These are phyloP conservation scores for Corynascus novoguineensis DNA, from an alignment of 495 filamentous ascomycete species.

Conservation along the genomic window DNA sequence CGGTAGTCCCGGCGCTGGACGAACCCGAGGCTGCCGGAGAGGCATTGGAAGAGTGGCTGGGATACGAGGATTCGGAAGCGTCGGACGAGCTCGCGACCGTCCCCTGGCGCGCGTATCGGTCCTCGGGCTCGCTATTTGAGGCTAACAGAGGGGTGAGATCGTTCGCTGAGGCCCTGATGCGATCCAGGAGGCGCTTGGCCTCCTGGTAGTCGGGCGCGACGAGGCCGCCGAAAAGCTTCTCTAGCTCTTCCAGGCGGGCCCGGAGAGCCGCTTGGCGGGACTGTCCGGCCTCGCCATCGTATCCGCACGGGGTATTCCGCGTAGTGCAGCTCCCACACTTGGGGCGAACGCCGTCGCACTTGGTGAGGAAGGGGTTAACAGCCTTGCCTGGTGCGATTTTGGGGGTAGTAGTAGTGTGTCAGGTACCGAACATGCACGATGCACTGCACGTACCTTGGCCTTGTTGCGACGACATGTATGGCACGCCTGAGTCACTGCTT, in stretches of 20 bases:
- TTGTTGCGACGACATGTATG: conserved; percentile 24
- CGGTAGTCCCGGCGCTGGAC: too few species aligned
- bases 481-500: conserved; percentile 26
- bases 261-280: conserved; percentile 25
- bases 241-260: conserved; percentile 22
- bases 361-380: neutral
- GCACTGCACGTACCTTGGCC: conserved; percentile 17
- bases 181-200: conserved; percentile 19
- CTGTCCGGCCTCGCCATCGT: conserved; percentile 29
- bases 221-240: conserved; percentile 23
- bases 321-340: conserved; percentile 23
- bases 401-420: neutral
- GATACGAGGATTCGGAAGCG: neutral
- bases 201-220: conserved; percentile 19
- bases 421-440: neutral
- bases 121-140: neutral
- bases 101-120: neutral
- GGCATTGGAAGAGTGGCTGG: neutral
- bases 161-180: conserved; percentile 14
- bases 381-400: neutral
- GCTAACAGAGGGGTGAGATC: conserved; percentile 4
- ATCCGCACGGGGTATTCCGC: conserved; percentile 18
- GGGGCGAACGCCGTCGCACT: conserved; percentile 29
- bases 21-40: neutral
- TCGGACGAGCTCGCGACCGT: neutral